These are phyloP conservation scores for Anastatica hierochuntica DNA, from an alignment of 345 rosid genomes.

Conservation along the genomic window DNA sequence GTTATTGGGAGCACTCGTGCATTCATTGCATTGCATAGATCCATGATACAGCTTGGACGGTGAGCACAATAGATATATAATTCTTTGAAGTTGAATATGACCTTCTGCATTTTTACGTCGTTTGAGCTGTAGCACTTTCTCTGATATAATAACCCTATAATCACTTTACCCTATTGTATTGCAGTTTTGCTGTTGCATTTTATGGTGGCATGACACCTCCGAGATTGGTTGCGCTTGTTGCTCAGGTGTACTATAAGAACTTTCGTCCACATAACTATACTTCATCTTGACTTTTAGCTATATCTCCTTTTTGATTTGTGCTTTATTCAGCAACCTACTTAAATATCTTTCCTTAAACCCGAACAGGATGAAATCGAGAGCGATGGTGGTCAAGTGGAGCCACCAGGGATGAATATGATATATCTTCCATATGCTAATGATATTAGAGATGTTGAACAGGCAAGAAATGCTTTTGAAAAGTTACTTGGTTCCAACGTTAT, in stretches of 20 bases:
- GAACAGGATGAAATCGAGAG: conserved; percentile 67
- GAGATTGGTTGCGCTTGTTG: conserved; percentile 77
- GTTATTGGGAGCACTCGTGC: conserved; percentile 74
- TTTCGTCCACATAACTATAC: conserved; percentile 9
- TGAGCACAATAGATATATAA: conserved; percentile 30
- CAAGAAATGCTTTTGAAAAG: conserved; percentile 33
- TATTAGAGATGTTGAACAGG: conserved; percentile 79
- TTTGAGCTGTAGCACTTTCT: too few relatives aligned
- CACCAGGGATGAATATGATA: conserved; percentile 95
- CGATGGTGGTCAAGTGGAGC: conserved; percentile 78
- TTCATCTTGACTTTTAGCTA: neutral
- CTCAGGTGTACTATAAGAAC: conserved; percentile 43
- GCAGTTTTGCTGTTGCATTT: conserved; percentile 82
- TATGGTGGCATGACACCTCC: conserved; percentile 58
- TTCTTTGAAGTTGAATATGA: conserved; percentile 1
- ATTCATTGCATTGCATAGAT: conserved; percentile 72
- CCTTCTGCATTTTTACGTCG: neutral
- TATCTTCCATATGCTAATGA: conserved; percentile 89
- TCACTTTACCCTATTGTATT: conserved; percentile 6
- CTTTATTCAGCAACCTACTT: conserved; percentile 9
- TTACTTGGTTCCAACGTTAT: conserved; percentile 10
- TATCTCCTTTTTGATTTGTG: neutral
- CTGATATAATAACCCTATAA: neutral
- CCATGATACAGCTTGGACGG: conserved; percentile 80
- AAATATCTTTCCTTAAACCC: conserved; percentile 10